Percentiles rank a stretch among this genome's conserved stretches.
Evolutionary conservation across 352 stramenopile genomes (phyloP).

Genomic region (Thraustotheca clavata): DNA sequence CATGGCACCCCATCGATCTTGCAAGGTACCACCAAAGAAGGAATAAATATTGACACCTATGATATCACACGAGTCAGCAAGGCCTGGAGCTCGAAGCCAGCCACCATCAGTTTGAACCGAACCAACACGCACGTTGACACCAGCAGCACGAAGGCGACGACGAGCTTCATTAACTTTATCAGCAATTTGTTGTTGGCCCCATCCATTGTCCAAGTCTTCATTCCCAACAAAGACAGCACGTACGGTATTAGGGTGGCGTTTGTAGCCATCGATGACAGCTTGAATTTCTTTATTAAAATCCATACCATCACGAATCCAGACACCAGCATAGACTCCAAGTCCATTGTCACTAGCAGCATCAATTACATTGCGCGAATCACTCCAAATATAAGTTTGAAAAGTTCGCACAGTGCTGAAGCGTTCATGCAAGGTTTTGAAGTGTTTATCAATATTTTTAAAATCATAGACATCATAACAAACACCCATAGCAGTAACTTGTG

Average conservation of each 20-base stretch:
- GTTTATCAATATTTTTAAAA: slow-evolving; percentile 10
- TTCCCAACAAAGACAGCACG: slow-evolving; percentile 64
- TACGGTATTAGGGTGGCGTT: slow-evolving; percentile 29
- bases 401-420: slow-evolving; percentile 52
- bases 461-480: slow-evolving; percentile 19
- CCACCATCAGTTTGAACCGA: slow-evolving; percentile 40
- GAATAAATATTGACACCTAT: slow-evolving; percentile 36
- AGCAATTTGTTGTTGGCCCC: slow-evolving; percentile 35
- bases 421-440: background rate
- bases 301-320: slow-evolving; percentile 7
- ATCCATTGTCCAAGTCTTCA: slow-evolving; percentile 54
- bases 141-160: slow-evolving; percentile 17
- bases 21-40: slow-evolving; percentile 31
- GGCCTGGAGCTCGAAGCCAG: slow-evolving; percentile 26
- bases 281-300: slow-evolving; percentile 31
- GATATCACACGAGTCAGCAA: slow-evolving; percentile 31
- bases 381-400: slow-evolving; percentile 51
- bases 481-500: background rate
- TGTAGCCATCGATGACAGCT: slow-evolving; percentile 36
- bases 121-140: slow-evolving; percentile 37
- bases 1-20: slow-evolving; percentile 37
- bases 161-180: slow-evolving; percentile 28
- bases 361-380: slow-evolving; percentile 35
- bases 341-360: slow-evolving; percentile 31
- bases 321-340: slow-evolving; percentile 37